Evolutionary conservation across 1,284 basidiomycete genomes (phyloP).

Genomic region (Meira miltonrushii): DNA sequence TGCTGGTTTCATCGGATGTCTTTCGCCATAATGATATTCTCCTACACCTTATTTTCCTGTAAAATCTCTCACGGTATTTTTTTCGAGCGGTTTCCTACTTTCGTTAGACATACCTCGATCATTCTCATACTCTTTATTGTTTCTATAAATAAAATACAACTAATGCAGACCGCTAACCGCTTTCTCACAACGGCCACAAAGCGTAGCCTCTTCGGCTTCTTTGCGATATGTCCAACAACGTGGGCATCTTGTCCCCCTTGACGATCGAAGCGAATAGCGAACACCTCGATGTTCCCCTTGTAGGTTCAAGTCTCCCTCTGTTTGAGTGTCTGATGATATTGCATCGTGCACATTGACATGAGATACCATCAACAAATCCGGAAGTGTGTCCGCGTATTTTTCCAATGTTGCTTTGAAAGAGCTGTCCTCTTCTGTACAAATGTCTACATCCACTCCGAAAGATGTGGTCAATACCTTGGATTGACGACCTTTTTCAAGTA

Average conservation of each 20-base stretch:
- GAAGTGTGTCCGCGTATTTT: neutral
- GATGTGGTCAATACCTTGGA: neutral
- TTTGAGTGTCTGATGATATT: neutral
- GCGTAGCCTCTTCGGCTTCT: neutral
- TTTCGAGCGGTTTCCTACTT: no score
- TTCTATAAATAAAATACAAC: neutral
- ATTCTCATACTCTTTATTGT: neutral
- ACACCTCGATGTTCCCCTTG: neutral
- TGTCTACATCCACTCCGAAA: neutral
- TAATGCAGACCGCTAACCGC: neutral
- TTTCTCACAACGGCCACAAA: conserved; percentile 7
- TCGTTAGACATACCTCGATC: no score
- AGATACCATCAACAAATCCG: neutral
- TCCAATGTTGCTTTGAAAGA: neutral
- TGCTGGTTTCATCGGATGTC: conserved; percentile 98
- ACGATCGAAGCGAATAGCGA: neutral
- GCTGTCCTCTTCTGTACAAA: no score
- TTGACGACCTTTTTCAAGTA: conserved; percentile 34
- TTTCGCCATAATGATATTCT: conserved; percentile 66
- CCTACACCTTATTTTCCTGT: conserved; percentile 92
- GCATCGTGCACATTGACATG: neutral
- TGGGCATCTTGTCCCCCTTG: neutral
- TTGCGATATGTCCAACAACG: conserved; percentile 9
- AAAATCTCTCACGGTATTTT: no score
- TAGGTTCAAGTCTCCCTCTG: neutral